Evolutionary conservation across 192 early-diverging fungal species (phyloP).

Genomic region (Rhizoclosmatium sp.): DNA sequence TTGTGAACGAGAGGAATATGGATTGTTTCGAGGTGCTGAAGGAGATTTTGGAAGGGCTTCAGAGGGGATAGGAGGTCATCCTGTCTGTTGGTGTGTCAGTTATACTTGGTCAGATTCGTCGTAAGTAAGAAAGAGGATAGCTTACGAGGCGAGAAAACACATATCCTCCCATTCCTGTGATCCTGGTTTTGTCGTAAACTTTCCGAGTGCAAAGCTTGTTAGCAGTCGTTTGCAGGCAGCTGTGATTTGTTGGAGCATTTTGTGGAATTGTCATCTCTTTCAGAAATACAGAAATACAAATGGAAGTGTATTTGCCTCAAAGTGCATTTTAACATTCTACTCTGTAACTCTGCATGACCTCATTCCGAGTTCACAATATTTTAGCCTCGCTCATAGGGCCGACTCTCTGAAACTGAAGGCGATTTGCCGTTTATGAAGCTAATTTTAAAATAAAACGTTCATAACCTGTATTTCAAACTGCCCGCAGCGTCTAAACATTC

Average conservation of each 20-base stretch:
- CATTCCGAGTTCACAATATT: too few species aligned
- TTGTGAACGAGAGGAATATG: background rate
- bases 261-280: background rate
- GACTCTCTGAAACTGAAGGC: too few species aligned
- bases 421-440: too few species aligned
- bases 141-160: slow-evolving; percentile 2
- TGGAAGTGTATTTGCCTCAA: too few species aligned
- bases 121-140: background rate
- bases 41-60: background rate
- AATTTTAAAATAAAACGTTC: too few species aligned
- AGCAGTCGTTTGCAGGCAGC: slow-evolving; percentile 26
- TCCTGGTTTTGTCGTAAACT: background rate
- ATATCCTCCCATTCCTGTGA: background rate
- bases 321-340: too few species aligned
- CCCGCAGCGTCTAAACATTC: too few species aligned
- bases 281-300: background rate
- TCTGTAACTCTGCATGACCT: too few species aligned
- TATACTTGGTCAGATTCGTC: background rate
- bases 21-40: background rate
- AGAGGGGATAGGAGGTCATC: background rate
- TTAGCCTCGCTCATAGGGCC: too few species aligned
- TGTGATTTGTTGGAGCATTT: background rate
- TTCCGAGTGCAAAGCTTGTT: slow-evolving; percentile 29
- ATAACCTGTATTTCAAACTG: too few species aligned
- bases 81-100: background rate